Evolutionary conservation across 768 basidiomycete species (phyloP), one percentile per base, ranked within the genome.

Genomic region (Obba rivulosa): DNA sequence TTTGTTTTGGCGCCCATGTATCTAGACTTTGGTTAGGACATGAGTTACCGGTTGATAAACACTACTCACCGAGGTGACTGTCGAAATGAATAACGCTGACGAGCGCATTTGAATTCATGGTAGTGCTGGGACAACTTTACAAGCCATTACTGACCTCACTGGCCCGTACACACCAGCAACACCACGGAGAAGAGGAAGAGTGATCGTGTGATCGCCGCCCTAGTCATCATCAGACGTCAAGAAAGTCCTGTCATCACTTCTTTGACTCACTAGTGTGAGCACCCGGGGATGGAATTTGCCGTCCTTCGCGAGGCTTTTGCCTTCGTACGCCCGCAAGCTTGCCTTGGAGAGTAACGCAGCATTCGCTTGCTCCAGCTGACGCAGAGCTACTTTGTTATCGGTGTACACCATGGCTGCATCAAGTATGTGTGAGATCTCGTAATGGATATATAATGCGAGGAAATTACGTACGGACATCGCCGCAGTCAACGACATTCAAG

Each of bases 41-140:
- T 18, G 9, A 34, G 4, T 21, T 28, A 36, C 22, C 13, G 31
- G 17, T 28, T 18, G 41, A 3, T 40, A 23, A 21, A 43, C 8
- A 31, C 2, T 22, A 46, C 61, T 18, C 45, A 64, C 61, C 60
- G 11, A 63, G 52, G 49, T 64, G 63, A 45, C 63, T 63, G 45
- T 67, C 66, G 40, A 63, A 66, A 50, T 67, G 66, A 18, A 67
- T 63, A 3, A 66, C 64, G 39, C 64, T 64, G n/a, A 21, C 18
- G 17, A 34, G 18, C 2, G 23, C 41, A 45, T 16, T 25, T 31
- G 31, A 45, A 25, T 18, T 18, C 36, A 16, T 41, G 11, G 40
- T 8, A 25, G 41, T 43, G 5, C n/a, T n/a, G n/a, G n/a, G n/a
- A n/a, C n/a, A n/a, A n/a, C n/a, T n/a, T n/a, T n/a, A n/a, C n/a